Base-by-base conservation (phyloP, 345 rosid species). In the Brassica nigra region DNA sequence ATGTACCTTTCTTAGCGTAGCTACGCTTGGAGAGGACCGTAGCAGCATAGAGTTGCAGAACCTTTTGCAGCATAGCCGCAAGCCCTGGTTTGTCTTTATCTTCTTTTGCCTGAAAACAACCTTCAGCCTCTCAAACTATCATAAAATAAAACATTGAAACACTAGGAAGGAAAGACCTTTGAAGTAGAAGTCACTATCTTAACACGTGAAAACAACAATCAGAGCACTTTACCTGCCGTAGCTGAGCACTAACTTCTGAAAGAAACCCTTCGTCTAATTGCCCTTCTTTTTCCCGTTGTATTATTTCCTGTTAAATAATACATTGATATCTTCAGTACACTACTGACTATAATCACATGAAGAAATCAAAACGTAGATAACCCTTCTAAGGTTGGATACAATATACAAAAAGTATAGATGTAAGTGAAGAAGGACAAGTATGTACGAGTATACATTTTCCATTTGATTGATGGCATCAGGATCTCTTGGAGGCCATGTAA, bases 21-120 rank as follows among this genome's bases (percentile, higher is more conserved):
- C 97, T 92, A 78, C 94, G 97, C 78, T 88, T 92, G 6, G 97
- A 95, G 62, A 95, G 97, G 75, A 86, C 52, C 10, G 8, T 86
- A 57, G 95, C 89, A 79, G 99, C 97, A 82, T 92, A 95, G 72
- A 91, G 89, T 82, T 92, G 97, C 72, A 95, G 85, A 77, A 92
- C 97, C 77, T 92, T 95, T 82, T 88, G 99, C 79, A 95, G 77
- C 99, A 92, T 95, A 55, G 97, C 97, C 62, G 78, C 88, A 61
- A 92, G 94, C 68, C 99, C 97, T 4, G 97, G 99, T 82, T 90
- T 95, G 81, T 92, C 97, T 70, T 70, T 84, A 78, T 92, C 99
- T 89, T 89, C 94, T 86, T 89, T 89, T 74, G 97, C 97, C 97
- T 92, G 85, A 76, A 83, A 80, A 73, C 80, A 65, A 71, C 63